These are phyloP conservation scores for Pisolithus orientalis DNA, from an alignment of 768 basidiomycete genomes.

Conservation along the genomic window DNA sequence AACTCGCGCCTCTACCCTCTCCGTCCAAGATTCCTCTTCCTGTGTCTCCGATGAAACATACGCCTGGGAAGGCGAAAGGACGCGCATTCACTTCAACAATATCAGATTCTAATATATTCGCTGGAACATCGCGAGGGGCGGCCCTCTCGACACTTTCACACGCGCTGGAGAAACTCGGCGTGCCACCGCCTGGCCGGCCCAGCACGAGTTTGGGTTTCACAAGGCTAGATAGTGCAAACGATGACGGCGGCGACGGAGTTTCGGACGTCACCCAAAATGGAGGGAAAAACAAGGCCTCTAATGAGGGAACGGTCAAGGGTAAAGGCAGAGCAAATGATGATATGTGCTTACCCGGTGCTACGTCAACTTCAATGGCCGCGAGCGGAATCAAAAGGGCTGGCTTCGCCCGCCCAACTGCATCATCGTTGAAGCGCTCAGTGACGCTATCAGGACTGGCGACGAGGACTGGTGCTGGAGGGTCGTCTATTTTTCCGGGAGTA, in stretches of 20 bases:
- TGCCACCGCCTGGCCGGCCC: constrained; percentile 59
- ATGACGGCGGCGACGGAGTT: constrained; percentile 9
- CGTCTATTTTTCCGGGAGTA: constrained; percentile 1
- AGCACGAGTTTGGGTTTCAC: constrained; percentile 70
- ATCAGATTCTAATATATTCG: constrained; percentile 1
- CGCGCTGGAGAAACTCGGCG: constrained; percentile 65
- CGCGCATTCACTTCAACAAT: constrained; percentile 2
- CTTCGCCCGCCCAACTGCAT: constrained; percentile 25
- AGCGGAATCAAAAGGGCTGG: constrained; percentile 1
- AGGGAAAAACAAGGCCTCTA: neutral
- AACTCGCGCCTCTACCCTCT: constrained; percentile 6
- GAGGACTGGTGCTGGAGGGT: neutral
- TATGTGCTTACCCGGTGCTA: constrained; percentile 3
- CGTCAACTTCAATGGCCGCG: neutral
- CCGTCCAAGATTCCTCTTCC: constrained; percentile 27
- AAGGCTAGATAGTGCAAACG: constrained; percentile 18
- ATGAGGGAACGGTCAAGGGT: constrained; percentile 10
- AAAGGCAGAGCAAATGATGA: constrained; percentile 19
- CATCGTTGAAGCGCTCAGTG: constrained; percentile 23
- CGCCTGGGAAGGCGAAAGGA: constrained; percentile 1
- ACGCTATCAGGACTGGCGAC: constrained; percentile 8
- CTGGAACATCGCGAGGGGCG: constrained; percentile 14
- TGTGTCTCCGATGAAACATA: constrained; percentile 13
- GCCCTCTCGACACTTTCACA: constrained; percentile 60
- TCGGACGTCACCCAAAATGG: neutral